These are phyloP conservation scores for Piper betle DNA, from an alignment of 164 flowering plant genomes.

Conservation along the genomic window DNA sequence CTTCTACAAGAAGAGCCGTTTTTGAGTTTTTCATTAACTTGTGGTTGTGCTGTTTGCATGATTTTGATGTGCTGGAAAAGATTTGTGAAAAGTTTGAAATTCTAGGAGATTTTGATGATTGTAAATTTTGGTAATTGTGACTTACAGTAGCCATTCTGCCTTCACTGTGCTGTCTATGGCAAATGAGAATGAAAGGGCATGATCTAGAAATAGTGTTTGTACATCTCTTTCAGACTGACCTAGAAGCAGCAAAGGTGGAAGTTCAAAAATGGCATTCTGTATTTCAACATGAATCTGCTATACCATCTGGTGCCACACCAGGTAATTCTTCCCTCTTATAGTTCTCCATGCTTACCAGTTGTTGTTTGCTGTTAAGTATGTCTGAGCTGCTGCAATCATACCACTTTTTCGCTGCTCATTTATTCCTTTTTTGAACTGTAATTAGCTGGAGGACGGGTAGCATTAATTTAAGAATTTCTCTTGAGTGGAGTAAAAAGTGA, in stretches of 20 bases:
- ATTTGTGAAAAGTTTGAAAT: too few relatives aligned
- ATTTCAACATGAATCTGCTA: slow-evolving; percentile 61
- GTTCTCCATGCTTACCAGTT: too few relatives aligned
- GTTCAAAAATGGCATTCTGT: slow-evolving; percentile 85
- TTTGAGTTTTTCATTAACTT: too few relatives aligned
- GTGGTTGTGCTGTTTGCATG: too few relatives aligned
- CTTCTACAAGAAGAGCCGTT: too few relatives aligned
- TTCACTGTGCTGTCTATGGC: not conserved
- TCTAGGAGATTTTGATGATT: too few relatives aligned
- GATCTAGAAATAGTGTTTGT: not conserved
- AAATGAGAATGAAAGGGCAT: not conserved
- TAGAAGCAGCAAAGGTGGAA: slow-evolving; percentile 73
- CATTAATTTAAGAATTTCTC: not conserved
- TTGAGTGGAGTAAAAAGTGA: too few relatives aligned
- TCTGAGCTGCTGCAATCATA: not conserved
- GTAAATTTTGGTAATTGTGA: too few relatives aligned
- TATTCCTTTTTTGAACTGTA: not conserved
- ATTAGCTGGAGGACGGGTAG: not conserved
- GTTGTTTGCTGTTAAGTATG: too few relatives aligned
- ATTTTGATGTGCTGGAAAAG: too few relatives aligned
- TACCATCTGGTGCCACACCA: slow-evolving; percentile 47
- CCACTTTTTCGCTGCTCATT: not conserved
- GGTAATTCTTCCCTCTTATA: slow-evolving; percentile 22
- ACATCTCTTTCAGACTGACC: slow-evolving; percentile 45
- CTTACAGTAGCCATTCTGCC: too few relatives aligned